Conservation (phyloP, 2,329 filamentous ascomycete genomes). For the Clarireedia paspali region DNA sequence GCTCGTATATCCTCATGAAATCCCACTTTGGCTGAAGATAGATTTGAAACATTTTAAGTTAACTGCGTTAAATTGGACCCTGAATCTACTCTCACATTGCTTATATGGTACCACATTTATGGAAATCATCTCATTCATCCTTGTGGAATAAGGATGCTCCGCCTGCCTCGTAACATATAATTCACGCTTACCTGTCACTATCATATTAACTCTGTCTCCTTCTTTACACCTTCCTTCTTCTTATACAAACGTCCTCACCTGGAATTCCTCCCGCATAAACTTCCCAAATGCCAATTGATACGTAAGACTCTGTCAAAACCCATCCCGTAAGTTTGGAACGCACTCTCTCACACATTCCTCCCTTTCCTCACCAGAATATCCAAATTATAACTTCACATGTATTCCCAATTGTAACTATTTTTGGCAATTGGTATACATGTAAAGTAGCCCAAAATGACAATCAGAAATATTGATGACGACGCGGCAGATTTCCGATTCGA, state of each 20-base stretch:
- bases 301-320: background rate
- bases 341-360: background rate
- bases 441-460: background rate
- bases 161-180: background rate
- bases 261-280: background rate
- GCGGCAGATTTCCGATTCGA: conserved; percentile 9
- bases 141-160: background rate
- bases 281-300: background rate
- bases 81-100: background rate
- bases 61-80: background rate
- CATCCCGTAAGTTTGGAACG: conserved; percentile 3
- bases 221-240: background rate
- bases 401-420: background rate
- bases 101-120: background rate
- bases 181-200: background rate
- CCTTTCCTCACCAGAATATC: conserved; percentile 3
- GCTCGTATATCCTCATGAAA: background rate
- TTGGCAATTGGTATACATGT: background rate
- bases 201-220: background rate
- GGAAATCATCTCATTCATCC: background rate
- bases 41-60: background rate
- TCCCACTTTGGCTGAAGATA: background rate
- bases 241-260: background rate
- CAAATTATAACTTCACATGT: background rate
- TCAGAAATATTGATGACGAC: conserved; percentile 10